Evolutionary conservation across 352 stramenopile species (phyloP).

Genomic region (Ophiocytium majus): DNA sequence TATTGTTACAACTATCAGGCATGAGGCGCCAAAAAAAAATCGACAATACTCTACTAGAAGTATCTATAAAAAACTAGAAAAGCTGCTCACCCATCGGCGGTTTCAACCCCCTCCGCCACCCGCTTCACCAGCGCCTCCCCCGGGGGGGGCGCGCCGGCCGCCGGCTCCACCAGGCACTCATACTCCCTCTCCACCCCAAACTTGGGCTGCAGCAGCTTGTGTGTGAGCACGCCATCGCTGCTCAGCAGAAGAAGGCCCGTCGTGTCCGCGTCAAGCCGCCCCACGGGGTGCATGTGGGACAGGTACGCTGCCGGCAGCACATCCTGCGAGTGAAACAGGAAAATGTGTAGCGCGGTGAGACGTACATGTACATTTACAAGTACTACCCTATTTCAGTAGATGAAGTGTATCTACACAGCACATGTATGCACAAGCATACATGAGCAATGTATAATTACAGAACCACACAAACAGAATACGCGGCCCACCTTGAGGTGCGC

Average conservation of each 20-base stretch:
- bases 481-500: conserved; percentile 22
- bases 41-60: background rate
- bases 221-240: conserved; percentile 67
- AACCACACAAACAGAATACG: no score
- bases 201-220: conserved; percentile 68
- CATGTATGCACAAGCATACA: no score
- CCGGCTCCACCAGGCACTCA: conserved; percentile 29
- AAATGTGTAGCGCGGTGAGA: conserved; percentile 16
- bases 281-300: conserved; percentile 64
- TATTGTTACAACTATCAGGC: background rate
- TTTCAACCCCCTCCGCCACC: conserved; percentile 32
- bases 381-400: no score
- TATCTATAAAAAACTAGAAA: background rate
- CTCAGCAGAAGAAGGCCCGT: conserved; percentile 73
- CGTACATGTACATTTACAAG: no score
- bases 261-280: conserved; percentile 73
- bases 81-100: conserved; percentile 31
- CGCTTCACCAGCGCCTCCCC: conserved; percentile 17
- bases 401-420: no score
- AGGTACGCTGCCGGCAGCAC: conserved; percentile 56
- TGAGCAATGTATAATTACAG: no score
- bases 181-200: conserved; percentile 50
- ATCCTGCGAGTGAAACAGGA: conserved; percentile 53
- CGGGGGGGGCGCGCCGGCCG: conserved; percentile 18
- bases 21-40: background rate